Evolutionary conservation across 2,329 filamentous ascomycete genomes (phyloP).

Genomic region (Colletotrichum sp.): DNA sequence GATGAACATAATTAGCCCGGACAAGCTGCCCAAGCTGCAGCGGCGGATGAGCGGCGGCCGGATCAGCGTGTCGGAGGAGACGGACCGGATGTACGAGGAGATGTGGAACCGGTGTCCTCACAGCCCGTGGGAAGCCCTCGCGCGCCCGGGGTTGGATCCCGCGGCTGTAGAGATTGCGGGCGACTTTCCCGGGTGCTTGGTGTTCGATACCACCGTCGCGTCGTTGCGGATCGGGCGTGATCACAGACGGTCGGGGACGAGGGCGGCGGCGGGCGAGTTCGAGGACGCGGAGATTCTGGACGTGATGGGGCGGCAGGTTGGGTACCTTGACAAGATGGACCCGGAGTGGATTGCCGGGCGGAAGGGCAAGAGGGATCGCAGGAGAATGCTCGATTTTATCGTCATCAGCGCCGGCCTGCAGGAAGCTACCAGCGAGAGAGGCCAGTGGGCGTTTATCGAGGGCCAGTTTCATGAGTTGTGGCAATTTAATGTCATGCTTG

Average conservation of each 20-base stretch:
- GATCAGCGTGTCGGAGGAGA: background rate
- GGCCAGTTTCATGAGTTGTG: conserved; percentile 1
- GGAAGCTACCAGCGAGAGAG: background rate
- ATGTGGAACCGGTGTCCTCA: conserved; percentile 5
- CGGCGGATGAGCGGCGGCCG: background rate
- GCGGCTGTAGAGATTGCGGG: background rate
- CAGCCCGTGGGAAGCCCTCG: conserved; percentile 4
- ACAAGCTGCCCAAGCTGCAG: background rate
- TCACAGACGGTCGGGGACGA: background rate
- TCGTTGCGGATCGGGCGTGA: background rate
- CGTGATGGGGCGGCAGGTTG: background rate
- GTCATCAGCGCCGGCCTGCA: background rate
- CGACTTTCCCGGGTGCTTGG: background rate
- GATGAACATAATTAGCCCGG: background rate
- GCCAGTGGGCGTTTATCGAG: background rate
- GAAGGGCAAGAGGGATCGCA: background rate
- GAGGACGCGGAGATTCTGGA: conserved; percentile 1
- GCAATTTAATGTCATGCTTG: conserved; percentile 5
- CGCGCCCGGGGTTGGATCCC: background rate
- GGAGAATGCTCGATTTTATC: background rate
- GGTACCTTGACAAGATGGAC: background rate
- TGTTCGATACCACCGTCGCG: background rate
- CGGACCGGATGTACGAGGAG: background rate
- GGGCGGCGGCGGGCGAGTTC: background rate
- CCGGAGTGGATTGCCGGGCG: background rate